Conservation (phyloP, 306 rosid species). For the Sphenostylis stenocarpa region DNA sequence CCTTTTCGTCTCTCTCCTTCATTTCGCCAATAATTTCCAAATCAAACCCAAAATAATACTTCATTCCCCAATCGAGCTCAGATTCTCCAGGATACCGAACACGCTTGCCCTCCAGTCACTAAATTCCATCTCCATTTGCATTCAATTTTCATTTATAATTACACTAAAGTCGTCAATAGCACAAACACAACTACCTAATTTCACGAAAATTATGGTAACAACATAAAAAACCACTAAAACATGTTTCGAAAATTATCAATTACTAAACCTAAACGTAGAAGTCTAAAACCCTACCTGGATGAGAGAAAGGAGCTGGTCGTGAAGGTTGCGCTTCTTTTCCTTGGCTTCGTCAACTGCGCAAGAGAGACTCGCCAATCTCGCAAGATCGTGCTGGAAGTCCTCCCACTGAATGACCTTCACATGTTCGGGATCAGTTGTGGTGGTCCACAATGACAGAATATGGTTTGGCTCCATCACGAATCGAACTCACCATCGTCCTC, state of each 20-base stretch:
- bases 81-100: background rate
- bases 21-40: background rate
- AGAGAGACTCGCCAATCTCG: conserved; percentile 79
- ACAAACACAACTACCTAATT: background rate
- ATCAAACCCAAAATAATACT: conserved; percentile 2
- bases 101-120: background rate
- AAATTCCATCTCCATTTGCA: background rate
- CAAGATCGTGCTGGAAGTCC: conserved; percentile 84
- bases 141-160: background rate
- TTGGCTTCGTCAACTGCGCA: conserved; percentile 65
- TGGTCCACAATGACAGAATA: conserved; percentile 28
- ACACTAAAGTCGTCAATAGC: background rate
- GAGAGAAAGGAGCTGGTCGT: conserved; percentile 55
- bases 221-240: too few species aligned
- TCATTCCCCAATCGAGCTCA: conserved; percentile 7
- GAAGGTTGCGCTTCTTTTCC: conserved; percentile 59
- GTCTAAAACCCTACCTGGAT: conserved; percentile 66
- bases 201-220: background rate
- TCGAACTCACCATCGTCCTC: conserved; percentile 84
- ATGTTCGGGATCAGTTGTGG: conserved; percentile 49
- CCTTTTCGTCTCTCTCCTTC: background rate
- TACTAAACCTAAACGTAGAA: background rate
- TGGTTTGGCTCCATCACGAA: conserved; percentile 63
- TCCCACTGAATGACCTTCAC: conserved; percentile 74
- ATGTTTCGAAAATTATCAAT: background rate